Evolutionary conservation across 345 rosid genomes (phyloP), one percentile per base, ranked within the genome.

Genomic region (Turritis glabra): DNA sequence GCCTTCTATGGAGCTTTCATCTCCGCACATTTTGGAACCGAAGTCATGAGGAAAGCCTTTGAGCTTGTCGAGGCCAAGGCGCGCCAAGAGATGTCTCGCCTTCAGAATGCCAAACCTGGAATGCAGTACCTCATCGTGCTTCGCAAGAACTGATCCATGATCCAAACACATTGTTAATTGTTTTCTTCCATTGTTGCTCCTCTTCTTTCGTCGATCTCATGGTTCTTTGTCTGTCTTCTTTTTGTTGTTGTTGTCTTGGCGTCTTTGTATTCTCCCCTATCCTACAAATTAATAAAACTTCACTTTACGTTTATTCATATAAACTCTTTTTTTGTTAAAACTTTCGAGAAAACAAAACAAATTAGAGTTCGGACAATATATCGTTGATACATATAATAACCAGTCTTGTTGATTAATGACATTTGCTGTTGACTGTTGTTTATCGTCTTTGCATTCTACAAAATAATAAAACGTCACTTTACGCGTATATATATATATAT

Each of bases 81-180:
- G 4, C 47, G 18, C 5, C 2, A 73, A 64, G 30, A 61, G 3
- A 2, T 72, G 14, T 13, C 69, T 61, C 68, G 40, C 15, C 15
- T 72, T 53, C 15, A 37, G 1, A 70, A 70, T 9, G 57, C 66
- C 26, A 58, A 70, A 32, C 74, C 66, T 0, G 66, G 74, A 21
- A 70, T 70, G 66, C 57, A 70, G 2, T 70, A 70, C 57, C 35
- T 70, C 8, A 56, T 70, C 25, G 57, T 70, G 29, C 74, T 70
- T 46, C 35, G 37, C 5, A 64, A 61, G 64, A 69, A 56, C 14
- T 54, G 19, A 41, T 10, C 4, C 9, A n/a, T 7, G 40, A 55
- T 56, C 41, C 40, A 68, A 43, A 41, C 11, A 67, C 7, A 15
- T 5, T 40, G 46, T 40, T 40, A 38, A 1, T 12, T 5, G 43